Evolutionary conservation across 345 rosid species (phyloP), one percentile per base, ranked within the genome.

Genomic region (Citrus medica): DNA sequence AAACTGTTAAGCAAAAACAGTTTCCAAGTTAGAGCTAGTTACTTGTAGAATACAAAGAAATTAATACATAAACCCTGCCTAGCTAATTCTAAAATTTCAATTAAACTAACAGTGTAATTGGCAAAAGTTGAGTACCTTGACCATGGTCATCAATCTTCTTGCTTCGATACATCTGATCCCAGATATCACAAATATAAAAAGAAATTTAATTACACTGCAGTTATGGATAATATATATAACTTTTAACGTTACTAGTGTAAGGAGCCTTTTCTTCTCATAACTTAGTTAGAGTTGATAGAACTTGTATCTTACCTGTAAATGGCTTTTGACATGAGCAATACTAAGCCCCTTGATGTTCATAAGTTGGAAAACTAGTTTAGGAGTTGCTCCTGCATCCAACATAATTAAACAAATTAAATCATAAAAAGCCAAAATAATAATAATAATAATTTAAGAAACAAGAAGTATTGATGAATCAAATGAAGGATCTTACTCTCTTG

Each of bases 291-390:
- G 22, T 19, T 37, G 35, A 64, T 10, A 24, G 25, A 71, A 71
- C 35, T 16, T 53, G 58, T 21, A 72, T 21, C 77, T 74, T 76
- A 82, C 91, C 88, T 88, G 91, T 16, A 88, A 86, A 75, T 88
- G 90, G 80, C 90, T 86, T 74, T 88, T 88, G 77, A 88, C 87
- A 78, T 88, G 90, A 79, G 88, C 85, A 71, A 88, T 87, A 38
- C 73, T 73, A 37, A 87, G 85, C 22, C 84, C 91, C 84, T 84
- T 85, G 80, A 85, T 76, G 79, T 88, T 87, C 91, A 88, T 87
- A 60, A 80, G 70, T 76, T 87, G 86, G 83, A 87, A 79, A 61
- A 86, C 86, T 72, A 86, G 77, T 60, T 88, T 88, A 12, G 90
- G 88, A 12, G 91, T 88, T 65, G 90, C 90, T 79, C 82, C 91